phyloP scores from a whole-genome alignment of 192 early-diverging fungal genomes.

The Backusella westeae region DNA sequence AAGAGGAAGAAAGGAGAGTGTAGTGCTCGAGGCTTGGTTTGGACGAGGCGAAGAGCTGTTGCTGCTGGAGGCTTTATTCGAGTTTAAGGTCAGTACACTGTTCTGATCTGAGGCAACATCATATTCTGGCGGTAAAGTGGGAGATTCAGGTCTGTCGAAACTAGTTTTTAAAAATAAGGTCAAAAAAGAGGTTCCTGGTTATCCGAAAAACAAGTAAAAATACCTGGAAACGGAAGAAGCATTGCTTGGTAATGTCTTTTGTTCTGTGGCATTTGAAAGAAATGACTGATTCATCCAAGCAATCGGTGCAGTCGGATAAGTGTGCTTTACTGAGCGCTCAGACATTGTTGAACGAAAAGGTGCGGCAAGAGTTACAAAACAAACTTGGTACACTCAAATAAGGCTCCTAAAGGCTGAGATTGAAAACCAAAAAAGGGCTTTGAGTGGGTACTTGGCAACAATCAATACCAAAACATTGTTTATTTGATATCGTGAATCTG shows the following conservation, averaged over 20 bases:
- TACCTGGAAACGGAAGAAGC: neutral
- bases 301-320: constrained; percentile 9
- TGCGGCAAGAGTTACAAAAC: neutral
- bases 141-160: constrained; percentile 23
- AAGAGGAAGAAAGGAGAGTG: neutral
- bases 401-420: neutral
- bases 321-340: neutral
- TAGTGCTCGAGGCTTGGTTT: neutral
- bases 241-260: neutral
- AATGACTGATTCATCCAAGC: constrained; percentile 11
- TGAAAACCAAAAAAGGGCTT: neutral
- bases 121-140: constrained; percentile 13
- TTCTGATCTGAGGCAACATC: neutral
- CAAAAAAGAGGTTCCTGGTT: neutral
- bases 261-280: neutral
- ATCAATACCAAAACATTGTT: neutral
- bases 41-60: neutral
- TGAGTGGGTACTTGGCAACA: neutral
- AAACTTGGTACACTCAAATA: neutral
- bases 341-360: neutral
- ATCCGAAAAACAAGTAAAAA: neutral
- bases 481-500: neutral
- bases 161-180: neutral
- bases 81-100: neutral
- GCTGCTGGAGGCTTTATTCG: neutral